These are phyloP conservation scores for Paulownia fortunei DNA, from an alignment of 257 asterid species.

Conservation along the genomic window DNA sequence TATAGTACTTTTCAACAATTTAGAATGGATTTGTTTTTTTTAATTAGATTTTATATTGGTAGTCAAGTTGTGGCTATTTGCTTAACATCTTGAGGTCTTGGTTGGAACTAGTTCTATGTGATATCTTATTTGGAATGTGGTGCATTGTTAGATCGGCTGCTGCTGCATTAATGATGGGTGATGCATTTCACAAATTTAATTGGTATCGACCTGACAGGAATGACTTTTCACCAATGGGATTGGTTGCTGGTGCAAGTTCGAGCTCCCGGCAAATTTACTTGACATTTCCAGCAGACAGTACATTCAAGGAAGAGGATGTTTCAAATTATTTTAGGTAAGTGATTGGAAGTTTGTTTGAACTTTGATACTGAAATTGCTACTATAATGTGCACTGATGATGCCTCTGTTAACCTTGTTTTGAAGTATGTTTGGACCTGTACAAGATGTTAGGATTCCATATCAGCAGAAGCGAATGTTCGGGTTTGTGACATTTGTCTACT, in stretches of 20 bases:
- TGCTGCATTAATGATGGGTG: constrained; percentile 45
- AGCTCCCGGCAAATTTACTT: constrained; percentile 84
- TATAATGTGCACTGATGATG: constrained; percentile 26
- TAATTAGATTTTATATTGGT: background rate
- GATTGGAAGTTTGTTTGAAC: background rate
- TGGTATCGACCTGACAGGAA: constrained; percentile 47
- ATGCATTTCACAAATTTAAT: constrained; percentile 48
- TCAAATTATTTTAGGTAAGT: constrained; percentile 83
- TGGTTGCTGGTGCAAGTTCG: constrained; percentile 54
- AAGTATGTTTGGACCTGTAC: constrained; percentile 94
- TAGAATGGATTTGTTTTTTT: background rate
- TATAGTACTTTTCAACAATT: background rate
- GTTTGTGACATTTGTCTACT: constrained; percentile 80
- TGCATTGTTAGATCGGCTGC: constrained; percentile 39
- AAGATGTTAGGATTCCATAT: constrained; percentile 97
- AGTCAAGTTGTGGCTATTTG: background rate
- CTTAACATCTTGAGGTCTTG: background rate
- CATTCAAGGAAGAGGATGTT: constrained; percentile 95
- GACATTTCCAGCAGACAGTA: constrained; percentile 97
- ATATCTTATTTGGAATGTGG: constrained; percentile 6
- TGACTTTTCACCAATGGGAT: constrained; percentile 61
- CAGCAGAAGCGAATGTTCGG: constrained; percentile 99
- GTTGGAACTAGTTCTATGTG: background rate
- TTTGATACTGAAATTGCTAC: background rate
- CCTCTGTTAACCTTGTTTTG: constrained; percentile 26